Evolutionary conservation across 2,329 filamentous ascomycete genomes (phyloP).

Genomic region (Chrysoporthe cubensis): DNA sequence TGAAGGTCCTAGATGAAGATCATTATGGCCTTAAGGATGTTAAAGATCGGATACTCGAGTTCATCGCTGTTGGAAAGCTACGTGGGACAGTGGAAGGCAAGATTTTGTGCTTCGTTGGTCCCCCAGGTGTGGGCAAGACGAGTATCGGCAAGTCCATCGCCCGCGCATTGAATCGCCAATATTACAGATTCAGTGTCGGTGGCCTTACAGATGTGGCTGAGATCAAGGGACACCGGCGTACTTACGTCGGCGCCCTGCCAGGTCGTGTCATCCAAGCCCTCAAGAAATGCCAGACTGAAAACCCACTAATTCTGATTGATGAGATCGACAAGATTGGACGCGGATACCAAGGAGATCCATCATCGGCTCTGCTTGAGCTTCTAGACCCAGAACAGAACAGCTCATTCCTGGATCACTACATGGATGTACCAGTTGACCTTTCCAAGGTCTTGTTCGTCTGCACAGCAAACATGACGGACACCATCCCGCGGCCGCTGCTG

Average conservation of each 20-base stretch:
- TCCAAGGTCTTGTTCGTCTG: conserved; percentile 98
- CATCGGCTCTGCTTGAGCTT: conserved; percentile 89
- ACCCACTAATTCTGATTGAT: conserved; percentile 93
- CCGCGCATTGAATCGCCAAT: conserved; percentile 89
- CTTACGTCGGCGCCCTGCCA: conserved; percentile 93
- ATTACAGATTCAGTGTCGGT: conserved; percentile 98
- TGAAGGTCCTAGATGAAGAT: conserved; percentile 90
- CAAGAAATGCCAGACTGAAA: conserved; percentile 99
- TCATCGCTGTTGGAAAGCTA: conserved; percentile 96
- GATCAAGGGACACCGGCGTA: conserved; percentile 96
- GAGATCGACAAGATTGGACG: conserved; percentile 98
- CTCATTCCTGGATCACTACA: conserved; percentile 97
- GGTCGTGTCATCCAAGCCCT: conserved; percentile 97
- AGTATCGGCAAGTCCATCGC: conserved; percentile 99
- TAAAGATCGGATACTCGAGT: conserved; percentile 97
- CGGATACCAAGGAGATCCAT: conserved; percentile 94
- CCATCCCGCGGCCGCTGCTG: conserved; percentile 88
- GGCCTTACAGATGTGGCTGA: conserved; percentile 97
- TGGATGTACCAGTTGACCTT: conserved; percentile 96
- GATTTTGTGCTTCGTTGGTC: conserved; percentile 96
- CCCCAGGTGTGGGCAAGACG: conserved; percentile 96
- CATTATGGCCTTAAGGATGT: conserved; percentile 97
- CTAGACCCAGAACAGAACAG: conserved; percentile 97
- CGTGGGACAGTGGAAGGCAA: conserved; percentile 97
- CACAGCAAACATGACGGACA: conserved; percentile 98